Percentiles rank a stretch among this genome's conserved stretches.
Conservation (phyloP, 1,139 yeast species). For the Arxiozyma bovina region DNA sequence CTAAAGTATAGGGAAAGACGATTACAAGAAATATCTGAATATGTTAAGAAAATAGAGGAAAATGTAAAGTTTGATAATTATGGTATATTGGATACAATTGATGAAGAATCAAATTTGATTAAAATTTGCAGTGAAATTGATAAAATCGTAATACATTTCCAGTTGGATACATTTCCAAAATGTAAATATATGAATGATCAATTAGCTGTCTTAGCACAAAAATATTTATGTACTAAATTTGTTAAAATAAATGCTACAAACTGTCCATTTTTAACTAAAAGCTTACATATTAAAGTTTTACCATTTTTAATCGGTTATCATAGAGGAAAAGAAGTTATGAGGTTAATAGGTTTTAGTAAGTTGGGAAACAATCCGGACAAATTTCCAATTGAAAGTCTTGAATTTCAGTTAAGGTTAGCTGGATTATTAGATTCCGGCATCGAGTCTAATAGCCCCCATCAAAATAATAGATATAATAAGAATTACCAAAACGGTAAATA, state of each 20-base stretch:
- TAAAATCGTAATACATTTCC: constrained; percentile 54
- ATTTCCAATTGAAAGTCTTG: constrained; percentile 40
- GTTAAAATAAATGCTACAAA: constrained; percentile 51
- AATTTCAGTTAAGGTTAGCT: constrained; percentile 17
- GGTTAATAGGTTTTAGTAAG: constrained; percentile 61
- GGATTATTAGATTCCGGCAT: neutral
- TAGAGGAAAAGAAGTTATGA: constrained; percentile 47
- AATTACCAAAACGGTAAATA: neutral
- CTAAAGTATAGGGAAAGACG: constrained; percentile 61
- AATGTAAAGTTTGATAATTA: constrained; percentile 34
- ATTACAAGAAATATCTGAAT: constrained; percentile 46
- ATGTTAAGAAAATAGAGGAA: constrained; percentile 36
- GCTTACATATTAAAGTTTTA: constrained; percentile 52
- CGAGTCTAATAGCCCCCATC: neutral
- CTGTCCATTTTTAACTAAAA: constrained; percentile 64
- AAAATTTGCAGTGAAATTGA: constrained; percentile 39
- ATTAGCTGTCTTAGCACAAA: constrained; percentile 42
- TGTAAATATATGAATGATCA: constrained; percentile 52
- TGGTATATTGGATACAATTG: constrained; percentile 37
- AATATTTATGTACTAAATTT: constrained; percentile 49
- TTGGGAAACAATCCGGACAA: constrained; percentile 36
- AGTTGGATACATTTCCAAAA: constrained; percentile 49
- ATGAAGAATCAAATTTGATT: constrained; percentile 50
- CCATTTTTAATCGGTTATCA: constrained; percentile 64
- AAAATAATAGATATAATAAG: too few relatives aligned